Evolutionary conservation across 495 filamentous ascomycete species (phyloP), one percentile per base, ranked within the genome.

Genomic region (Penicillium coffeae): DNA sequence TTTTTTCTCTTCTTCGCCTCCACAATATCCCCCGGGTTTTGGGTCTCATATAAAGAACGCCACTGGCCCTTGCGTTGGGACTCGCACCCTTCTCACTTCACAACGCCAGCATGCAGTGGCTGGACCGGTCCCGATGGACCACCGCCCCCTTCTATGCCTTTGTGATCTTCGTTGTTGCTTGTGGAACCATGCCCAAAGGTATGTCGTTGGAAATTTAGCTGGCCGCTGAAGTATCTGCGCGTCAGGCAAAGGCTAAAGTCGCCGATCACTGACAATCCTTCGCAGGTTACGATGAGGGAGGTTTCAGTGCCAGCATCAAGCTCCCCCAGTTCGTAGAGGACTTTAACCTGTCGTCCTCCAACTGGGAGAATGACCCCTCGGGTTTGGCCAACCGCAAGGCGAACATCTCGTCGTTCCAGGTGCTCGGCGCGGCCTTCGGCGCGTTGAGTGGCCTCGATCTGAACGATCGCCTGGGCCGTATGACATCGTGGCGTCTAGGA

Each of bases 201-300:
- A 45, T 18, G 41, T 40, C 37, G 27, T 21, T 12, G 30, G 21
- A 35, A 18, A 12, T 2, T 18, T 18, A 12, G 38, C 38, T 18
- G 9, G 15, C 42, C 21, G 25, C 10, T 30, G 4, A 10, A 30
- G 25, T 30, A 37, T 37, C 25, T 37, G 12, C 35, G 5, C 35
- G 15, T 6, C 35, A 38, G 19, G 40, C 9, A 2, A n/a, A 36
- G 10, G 10, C 25, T 30, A 4, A 10, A 5, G 27, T 7, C 22
- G 15, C 9, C 12, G 8, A 32, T 13, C n/a, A 16, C 48, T 57
- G 20, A 59, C 52, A 1, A 21, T 16, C 34, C 19, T 13, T 12
- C 38, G n/a, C 43, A 74, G 71, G 72, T 45, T 74, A 76, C 49
- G 72, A 76, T 50, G 72, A 76, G 50, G 72, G 71, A 49, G 72